Evolutionary conservation across 2,329 filamentous ascomycete species (phyloP).

Genomic region (Sporothrix pseudoabietina): DNA sequence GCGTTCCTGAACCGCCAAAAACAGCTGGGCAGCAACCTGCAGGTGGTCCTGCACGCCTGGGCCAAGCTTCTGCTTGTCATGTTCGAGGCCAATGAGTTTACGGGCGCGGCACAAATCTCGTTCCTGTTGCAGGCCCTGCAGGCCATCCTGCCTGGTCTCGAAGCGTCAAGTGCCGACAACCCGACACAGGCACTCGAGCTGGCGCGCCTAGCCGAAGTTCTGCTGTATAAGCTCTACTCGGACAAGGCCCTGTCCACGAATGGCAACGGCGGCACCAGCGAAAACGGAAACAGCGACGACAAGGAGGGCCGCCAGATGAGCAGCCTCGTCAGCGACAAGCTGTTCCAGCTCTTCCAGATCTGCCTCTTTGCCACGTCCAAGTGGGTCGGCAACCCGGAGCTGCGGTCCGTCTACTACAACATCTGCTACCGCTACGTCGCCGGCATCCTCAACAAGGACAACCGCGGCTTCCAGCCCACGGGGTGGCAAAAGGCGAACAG

Average conservation of each 20-base stretch:
- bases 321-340: constrained; percentile 81
- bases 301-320: constrained; percentile 54
- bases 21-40: constrained; percentile 59
- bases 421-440: constrained; percentile 86
- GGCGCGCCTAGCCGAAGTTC: constrained; percentile 71
- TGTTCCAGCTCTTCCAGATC: constrained; percentile 88
- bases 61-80: constrained; percentile 81
- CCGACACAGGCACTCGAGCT: constrained; percentile 72
- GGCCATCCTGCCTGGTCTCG: constrained; percentile 83
- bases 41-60: constrained; percentile 78
- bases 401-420: constrained; percentile 86
- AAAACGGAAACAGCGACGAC: constrained; percentile 38
- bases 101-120: constrained; percentile 67
- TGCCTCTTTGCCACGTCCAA: constrained; percentile 78
- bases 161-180: constrained; percentile 70
- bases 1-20: constrained; percentile 64
- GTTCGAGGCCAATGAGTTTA: constrained; percentile 79
- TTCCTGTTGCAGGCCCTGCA: constrained; percentile 87
- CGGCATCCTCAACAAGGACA: constrained; percentile 60
- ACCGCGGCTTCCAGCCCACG: constrained; percentile 48
- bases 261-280: background rate
- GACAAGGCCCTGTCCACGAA: constrained; percentile 37
- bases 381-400: constrained; percentile 66
- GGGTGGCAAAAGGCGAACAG: constrained; percentile 67
- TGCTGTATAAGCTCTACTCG: constrained; percentile 72